Evolutionary conservation across 495 filamentous ascomycete species (phyloP).

Genomic region (Penicillium goetzii): DNA sequence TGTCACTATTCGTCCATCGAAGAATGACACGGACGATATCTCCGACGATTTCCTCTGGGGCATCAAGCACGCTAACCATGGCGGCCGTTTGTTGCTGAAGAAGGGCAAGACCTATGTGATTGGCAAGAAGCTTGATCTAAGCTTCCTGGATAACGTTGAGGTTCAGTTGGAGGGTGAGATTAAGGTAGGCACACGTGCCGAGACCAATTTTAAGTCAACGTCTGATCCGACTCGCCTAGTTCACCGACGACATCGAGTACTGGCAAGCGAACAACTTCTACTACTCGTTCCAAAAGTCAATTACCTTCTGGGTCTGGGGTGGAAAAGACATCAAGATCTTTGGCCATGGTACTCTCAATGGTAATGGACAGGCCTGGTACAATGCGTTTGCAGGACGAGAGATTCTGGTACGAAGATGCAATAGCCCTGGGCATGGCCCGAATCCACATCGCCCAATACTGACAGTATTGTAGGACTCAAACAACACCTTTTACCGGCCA

Average conservation of each 20-base stretch:
- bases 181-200: conserved; percentile 30
- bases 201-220: background rate
- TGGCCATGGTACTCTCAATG: conserved; percentile 56
- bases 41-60: conserved; percentile 56
- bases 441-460: background rate
- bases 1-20: conserved; percentile 54
- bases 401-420: conserved; percentile 44
- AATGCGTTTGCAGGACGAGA: conserved; percentile 51
- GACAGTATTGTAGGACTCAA: conserved; percentile 40
- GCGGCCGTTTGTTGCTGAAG: conserved; percentile 54
- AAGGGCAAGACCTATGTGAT: conserved; percentile 57
- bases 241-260: conserved; percentile 61
- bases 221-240: conserved; percentile 33
- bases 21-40: conserved; percentile 56
- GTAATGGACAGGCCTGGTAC: conserved; percentile 58
- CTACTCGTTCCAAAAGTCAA: conserved; percentile 61
- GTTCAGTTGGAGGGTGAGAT: conserved; percentile 60
- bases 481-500: conserved; percentile 57
- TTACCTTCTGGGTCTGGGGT: conserved; percentile 65
- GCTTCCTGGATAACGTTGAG: conserved; percentile 59
- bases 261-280: conserved; percentile 62
- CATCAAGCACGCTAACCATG: conserved; percentile 56
- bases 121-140: conserved; percentile 59
- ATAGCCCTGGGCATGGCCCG: background rate
- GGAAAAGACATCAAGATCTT: conserved; percentile 60